A percentile compares a stretch with the other conserved stretches of the same genome.
Conservation (phyloP, 2,329 filamentous ascomycete species). For the Zasmidium cellare region DNA sequence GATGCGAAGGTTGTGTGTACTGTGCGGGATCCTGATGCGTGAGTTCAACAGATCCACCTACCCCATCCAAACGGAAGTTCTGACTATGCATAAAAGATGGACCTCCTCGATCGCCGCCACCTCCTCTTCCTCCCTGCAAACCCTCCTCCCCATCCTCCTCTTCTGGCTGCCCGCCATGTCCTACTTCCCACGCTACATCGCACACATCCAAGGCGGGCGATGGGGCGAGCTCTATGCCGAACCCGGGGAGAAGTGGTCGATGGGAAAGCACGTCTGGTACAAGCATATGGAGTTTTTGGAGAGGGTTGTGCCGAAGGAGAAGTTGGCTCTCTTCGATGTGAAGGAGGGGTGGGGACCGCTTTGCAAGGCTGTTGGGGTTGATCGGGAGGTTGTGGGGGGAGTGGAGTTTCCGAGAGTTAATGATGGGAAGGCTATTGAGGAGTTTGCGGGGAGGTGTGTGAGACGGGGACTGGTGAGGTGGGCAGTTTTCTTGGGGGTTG, state of each 20-base stretch:
- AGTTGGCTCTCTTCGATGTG: constrained; percentile 23
- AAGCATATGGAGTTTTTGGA: constrained; percentile 11
- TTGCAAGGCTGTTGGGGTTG: constrained; percentile 29
- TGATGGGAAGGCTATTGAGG: constrained; percentile 14
- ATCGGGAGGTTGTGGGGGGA: constrained; percentile 15
- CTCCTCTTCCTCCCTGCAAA: too few relatives aligned
- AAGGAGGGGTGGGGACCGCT: constrained; percentile 31
- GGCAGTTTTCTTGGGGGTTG: not conserved
- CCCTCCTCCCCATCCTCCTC: too few relatives aligned
- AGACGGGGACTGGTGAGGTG: not conserved
- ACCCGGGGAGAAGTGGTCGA: not conserved
- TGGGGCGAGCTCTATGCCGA: constrained; percentile 1
- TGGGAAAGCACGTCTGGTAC: constrained; percentile 3
- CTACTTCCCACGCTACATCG: not conserved
- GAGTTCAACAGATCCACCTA: too few relatives aligned
- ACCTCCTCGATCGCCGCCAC: too few relatives aligned
- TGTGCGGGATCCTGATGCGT: constrained; percentile 20
- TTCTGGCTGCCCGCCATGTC: not conserved
- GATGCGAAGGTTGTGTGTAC: constrained; percentile 38
- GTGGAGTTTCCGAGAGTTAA: constrained; percentile 22
- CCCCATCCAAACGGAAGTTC: too few relatives aligned
- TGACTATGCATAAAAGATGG: not conserved
- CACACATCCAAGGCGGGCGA: not conserved
- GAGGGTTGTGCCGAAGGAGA: constrained; percentile 8
- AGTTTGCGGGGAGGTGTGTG: not conserved